Conservation (phyloP, 345 rosid genomes). For the Citrus inodora region DNA sequence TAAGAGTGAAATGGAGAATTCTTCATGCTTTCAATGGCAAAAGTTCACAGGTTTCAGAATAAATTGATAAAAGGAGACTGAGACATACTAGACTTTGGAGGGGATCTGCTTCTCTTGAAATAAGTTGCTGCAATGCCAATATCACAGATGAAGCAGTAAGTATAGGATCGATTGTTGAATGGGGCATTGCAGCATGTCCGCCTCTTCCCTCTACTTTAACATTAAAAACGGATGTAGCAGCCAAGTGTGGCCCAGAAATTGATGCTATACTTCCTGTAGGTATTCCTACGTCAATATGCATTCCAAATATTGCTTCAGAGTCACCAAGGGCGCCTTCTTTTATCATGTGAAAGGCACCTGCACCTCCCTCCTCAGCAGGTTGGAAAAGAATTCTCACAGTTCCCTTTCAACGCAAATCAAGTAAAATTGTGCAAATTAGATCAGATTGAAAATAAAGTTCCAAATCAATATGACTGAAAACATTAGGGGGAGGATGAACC, state of each 20-base stretch:
- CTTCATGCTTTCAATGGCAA: too few relatives aligned
- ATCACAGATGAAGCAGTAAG: conserved; percentile 65
- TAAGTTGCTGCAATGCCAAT: conserved; percentile 72
- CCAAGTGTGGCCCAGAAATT: conserved; percentile 59
- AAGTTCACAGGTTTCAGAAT: not conserved
- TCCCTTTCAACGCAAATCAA: conserved; percentile 48
- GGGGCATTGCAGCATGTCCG: conserved; percentile 60
- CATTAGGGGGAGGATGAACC: not conserved
- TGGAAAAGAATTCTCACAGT: conserved; percentile 86
- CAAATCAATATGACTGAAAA: not conserved
- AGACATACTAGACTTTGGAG: conserved; percentile 49
- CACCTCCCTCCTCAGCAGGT: conserved; percentile 93
- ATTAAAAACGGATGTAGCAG: conserved; percentile 51
- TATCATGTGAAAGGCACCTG: conserved; percentile 82
- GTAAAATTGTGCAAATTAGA: conserved; percentile 2
- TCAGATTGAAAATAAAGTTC: not conserved
- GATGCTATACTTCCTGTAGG: conserved; percentile 59
- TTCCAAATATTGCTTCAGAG: conserved; percentile 84
- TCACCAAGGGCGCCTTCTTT: conserved; percentile 83
- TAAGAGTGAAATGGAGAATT: not conserved
- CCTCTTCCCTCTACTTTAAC: conserved; percentile 58
- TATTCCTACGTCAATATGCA: conserved; percentile 41
- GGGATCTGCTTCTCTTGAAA: conserved; percentile 84
- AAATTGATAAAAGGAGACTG: not conserved
- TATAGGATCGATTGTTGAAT: conserved; percentile 54